Conservation (phyloP, 345 rosid genomes). For the Anacardium occidentale region DNA sequence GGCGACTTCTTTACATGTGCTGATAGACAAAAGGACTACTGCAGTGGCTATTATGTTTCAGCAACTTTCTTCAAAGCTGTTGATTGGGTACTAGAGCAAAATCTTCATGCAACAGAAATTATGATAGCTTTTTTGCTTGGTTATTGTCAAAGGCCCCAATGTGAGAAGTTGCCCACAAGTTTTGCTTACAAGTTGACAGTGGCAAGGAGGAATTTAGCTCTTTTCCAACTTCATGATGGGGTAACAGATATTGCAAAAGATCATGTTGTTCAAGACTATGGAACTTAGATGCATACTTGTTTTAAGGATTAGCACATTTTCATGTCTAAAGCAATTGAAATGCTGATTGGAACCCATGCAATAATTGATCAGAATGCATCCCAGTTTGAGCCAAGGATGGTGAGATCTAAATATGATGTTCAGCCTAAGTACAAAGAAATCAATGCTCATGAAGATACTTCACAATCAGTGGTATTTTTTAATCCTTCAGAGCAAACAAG, state of each 20-base stretch:
- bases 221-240: slow-evolving; percentile 99
- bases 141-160: slow-evolving; percentile 80
- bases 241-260: slow-evolving; percentile 94
- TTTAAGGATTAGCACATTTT: slow-evolving; percentile 84
- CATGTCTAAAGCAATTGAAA: slow-evolving; percentile 94
- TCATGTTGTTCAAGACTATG: slow-evolving; percentile 92
- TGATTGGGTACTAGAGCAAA: slow-evolving; percentile 88
- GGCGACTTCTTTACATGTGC: slow-evolving; percentile 98
- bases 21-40: slow-evolving; percentile 87
- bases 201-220: slow-evolving; percentile 95
- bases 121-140: slow-evolving; percentile 83
- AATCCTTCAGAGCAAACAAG: slow-evolving; percentile 86
- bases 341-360: slow-evolving; percentile 77
- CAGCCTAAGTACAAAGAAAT: slow-evolving; percentile 72
- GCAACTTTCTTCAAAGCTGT: slow-evolving; percentile 98
- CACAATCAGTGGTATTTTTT: slow-evolving; percentile 73
- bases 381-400: slow-evolving; percentile 74
- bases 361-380: slow-evolving; percentile 71
- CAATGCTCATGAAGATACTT: slow-evolving; percentile 64
- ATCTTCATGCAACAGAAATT: slow-evolving; percentile 87
- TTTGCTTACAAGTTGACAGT: slow-evolving; percentile 83
- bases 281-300: slow-evolving; percentile 86
- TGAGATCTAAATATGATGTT: slow-evolving; percentile 81
- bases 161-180: slow-evolving; percentile 77
- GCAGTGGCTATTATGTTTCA: slow-evolving; percentile 99